phyloP scores from a whole-genome alignment of 1,284 basidiomycete species.

The Baeospora myosura region DNA sequence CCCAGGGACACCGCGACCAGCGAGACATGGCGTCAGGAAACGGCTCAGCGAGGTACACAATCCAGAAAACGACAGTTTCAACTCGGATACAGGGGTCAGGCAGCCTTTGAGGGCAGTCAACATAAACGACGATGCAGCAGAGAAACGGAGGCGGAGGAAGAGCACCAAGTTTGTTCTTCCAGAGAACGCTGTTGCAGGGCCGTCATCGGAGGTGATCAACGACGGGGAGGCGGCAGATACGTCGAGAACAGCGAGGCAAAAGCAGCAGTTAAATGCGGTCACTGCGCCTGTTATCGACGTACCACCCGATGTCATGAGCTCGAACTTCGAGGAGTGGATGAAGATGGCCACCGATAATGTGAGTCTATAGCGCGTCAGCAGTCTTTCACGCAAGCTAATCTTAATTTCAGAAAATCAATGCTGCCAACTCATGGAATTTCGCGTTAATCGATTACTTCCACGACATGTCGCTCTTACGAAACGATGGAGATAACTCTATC shows the following conservation, averaged over 20 bases:
- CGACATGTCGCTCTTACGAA: constrained; percentile 94
- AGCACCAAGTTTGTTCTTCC: constrained; percentile 53
- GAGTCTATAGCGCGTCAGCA: constrained; percentile 29
- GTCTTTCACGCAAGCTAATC: constrained; percentile 2
- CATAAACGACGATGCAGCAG: constrained; percentile 74
- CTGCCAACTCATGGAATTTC: constrained; percentile 96
- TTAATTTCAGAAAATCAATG: constrained; percentile 94
- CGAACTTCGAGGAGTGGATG: constrained; percentile 99
- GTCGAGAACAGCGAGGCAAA: constrained; percentile 42
- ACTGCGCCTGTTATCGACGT: constrained; percentile 54
- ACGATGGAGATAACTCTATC: constrained; percentile 88
- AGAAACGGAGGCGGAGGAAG: constrained; percentile 69
- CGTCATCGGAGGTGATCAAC: constrained; percentile 34
- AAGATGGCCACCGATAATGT: constrained; percentile 99
- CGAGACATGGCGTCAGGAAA: constrained; percentile 40
- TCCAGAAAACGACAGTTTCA: constrained; percentile 44
- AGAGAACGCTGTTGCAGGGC: constrained; percentile 47
- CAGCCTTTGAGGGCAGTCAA: constrained; percentile 50
- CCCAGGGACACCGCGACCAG: constrained; percentile 39
- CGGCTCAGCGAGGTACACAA: constrained; percentile 52
- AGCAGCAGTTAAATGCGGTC: constrained; percentile 56
- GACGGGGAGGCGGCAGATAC: constrained; percentile 32
- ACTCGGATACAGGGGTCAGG: constrained; percentile 36
- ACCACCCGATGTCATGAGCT: constrained; percentile 74
- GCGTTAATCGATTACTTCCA: constrained; percentile 99